Evolutionary conservation across 2,329 filamentous ascomycete species (phyloP), one percentile per base, ranked within the genome.

Genomic region (Penicillium sp.): DNA sequence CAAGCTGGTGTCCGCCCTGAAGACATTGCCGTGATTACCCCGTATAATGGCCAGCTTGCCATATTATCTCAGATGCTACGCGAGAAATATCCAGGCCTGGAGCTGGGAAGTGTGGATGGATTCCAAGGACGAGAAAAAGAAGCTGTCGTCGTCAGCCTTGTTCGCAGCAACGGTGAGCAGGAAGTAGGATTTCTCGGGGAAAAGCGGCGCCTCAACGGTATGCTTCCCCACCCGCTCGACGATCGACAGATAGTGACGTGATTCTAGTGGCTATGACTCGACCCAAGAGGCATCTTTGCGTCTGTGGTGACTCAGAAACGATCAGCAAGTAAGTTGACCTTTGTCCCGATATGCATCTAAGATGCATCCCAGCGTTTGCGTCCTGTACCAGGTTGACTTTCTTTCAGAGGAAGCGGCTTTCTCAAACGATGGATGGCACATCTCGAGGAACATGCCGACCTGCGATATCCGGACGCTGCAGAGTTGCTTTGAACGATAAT

Each of bases 111-210:
- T 70, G 92, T 99, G 2, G 95, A 99, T 76, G 95, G 94, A 2
- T 99, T 99, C 75, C 95, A 99, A 77, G 95, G 95, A 38, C 88
- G 95, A 19, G 95, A 99, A 78, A 99, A 99, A 78, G 95, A 99
- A 77, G 95, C 92, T 2, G 90, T 99, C 17, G 86, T 99, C 45
- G 89, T 99, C 56, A 96, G 90, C 76, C 85, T 98, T n/a, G 95
- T 99, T 60, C 86, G 95, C 67, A 97, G 93, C 78, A 99, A 99
- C 74, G 68, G 87, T 6, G 87, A 93, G 53, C 88, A 89, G 55
- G 93, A 98, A 75, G 93, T 98, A 15, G 95, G 95, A 9, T 99
- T 99, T 73, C 80, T 99, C 44, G 92, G 88, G 15, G 95, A 99
- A 79, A 96, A 93, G 83, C 86, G 95, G 66, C 86, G 95, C 65